phyloP scores from a whole-genome alignment of 352 stramenopile genomes.

The Phytopythium aichiense region DNA sequence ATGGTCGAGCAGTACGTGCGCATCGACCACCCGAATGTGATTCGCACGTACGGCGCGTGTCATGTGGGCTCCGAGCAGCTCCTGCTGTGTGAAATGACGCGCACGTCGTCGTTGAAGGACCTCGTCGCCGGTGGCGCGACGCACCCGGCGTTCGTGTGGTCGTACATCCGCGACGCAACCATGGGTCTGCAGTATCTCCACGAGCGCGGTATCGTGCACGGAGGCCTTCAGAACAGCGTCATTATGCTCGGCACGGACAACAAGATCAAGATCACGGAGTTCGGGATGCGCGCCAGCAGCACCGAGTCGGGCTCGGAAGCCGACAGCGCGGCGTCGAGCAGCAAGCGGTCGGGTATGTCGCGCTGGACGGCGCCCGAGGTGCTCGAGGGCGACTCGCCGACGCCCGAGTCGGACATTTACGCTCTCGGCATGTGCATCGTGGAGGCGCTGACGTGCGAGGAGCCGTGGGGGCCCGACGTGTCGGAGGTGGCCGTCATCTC shows the following conservation, averaged over 20 bases:
- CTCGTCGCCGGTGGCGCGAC: conserved; percentile 2
- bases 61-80: conserved; percentile 14
- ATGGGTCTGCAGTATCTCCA: conserved; percentile 24
- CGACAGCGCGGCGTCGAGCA: not conserved
- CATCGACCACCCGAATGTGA: conserved; percentile 22
- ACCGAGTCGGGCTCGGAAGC: not conserved
- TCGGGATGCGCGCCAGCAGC: conserved; percentile 11
- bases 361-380: conserved; percentile 29
- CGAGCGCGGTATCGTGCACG: conserved; percentile 15
- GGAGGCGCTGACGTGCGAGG: conserved; percentile 22
- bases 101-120: conserved; percentile 7
- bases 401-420: conserved; percentile 25
- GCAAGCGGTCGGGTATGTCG: not conserved
- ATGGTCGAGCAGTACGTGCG: conserved; percentile 5
- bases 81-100: conserved; percentile 8
- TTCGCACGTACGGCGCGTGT: conserved; percentile 21
- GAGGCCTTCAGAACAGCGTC: conserved; percentile 20
- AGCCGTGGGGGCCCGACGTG: conserved; percentile 16
- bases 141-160: conserved; percentile 11
- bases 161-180: conserved; percentile 16
- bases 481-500: conserved; percentile 14
- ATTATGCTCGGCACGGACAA: conserved; percentile 17
- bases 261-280: conserved; percentile 23
- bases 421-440: conserved; percentile 31
- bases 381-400: conserved; percentile 17